These are phyloP conservation scores for Dendryphion nanum DNA, from an alignment of 2,329 filamentous ascomycete species.

Conservation along the genomic window DNA sequence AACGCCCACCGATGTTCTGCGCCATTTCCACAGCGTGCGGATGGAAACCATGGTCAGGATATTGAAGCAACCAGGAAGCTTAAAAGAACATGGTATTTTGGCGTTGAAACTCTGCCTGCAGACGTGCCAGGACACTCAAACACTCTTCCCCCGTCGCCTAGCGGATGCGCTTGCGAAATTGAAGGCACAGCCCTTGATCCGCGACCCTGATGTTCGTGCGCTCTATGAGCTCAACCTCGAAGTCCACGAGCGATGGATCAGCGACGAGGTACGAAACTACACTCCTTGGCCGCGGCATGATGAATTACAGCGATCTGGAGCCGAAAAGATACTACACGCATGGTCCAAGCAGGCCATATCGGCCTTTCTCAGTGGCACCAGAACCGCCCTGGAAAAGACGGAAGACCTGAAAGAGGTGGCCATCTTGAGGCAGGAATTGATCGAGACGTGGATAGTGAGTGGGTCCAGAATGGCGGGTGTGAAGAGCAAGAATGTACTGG, in stretches of 20 bases:
- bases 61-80: slow-evolving; percentile 53
- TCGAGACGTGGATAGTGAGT: slow-evolving; percentile 74
- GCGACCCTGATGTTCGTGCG: slow-evolving; percentile 64
- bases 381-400: slow-evolving; percentile 58
- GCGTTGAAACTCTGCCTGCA: slow-evolving; percentile 71
- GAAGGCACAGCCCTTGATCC: slow-evolving; percentile 69
- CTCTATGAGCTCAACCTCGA: slow-evolving; percentile 75
- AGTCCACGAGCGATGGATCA: slow-evolving; percentile 74
- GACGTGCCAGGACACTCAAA: slow-evolving; percentile 75
- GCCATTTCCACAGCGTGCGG: slow-evolving; percentile 74
- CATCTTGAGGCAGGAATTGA: slow-evolving; percentile 65
- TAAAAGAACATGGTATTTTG: slow-evolving; percentile 56
- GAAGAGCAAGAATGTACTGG: slow-evolving; percentile 66
- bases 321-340: slow-evolving; percentile 38
- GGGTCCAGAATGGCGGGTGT: slow-evolving; percentile 64
- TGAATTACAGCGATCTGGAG: slow-evolving; percentile 51
- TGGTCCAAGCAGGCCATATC: slow-evolving; percentile 43
- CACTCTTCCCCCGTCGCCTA: slow-evolving; percentile 70
- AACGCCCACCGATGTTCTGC: slow-evolving; percentile 73
- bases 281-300: slow-evolving; percentile 85
- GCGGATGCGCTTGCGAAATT: slow-evolving; percentile 66
- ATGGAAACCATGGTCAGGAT: slow-evolving; percentile 65
- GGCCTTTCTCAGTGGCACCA: slow-evolving; percentile 57
- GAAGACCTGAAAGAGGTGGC: slow-evolving; percentile 68
- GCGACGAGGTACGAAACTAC: slow-evolving; percentile 79